Percentiles rank a stretch among this genome's conserved stretches.
phyloP scores from a whole-genome alignment of 2,329 filamentous ascomycete species.

The Lecanicillium sp. region DNA sequence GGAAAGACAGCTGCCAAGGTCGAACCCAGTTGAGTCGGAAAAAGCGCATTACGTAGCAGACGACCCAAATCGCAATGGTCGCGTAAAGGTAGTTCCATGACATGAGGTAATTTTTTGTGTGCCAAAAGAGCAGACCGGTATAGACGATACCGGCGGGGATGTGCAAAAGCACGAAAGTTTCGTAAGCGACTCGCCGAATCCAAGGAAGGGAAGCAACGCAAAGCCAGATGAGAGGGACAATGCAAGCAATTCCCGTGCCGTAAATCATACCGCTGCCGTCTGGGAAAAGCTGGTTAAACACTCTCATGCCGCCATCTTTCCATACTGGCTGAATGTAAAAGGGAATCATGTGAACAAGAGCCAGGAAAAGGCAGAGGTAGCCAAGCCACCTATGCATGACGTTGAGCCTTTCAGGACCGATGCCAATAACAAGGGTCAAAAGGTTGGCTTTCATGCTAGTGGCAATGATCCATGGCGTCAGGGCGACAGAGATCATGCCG shows the following conservation, averaged over 20 bases:
- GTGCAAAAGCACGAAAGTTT: constrained; percentile 77
- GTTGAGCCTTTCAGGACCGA: constrained; percentile 86
- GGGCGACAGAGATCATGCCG: constrained; percentile 86
- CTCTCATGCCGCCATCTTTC: constrained; percentile 66
- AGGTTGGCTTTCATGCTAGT: constrained; percentile 89
- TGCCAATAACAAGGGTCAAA: constrained; percentile 76
- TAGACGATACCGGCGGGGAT: constrained; percentile 76
- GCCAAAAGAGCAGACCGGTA: constrained; percentile 86
- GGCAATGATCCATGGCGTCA: constrained; percentile 88
- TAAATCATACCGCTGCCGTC: constrained; percentile 65
- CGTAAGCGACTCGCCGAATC: constrained; percentile 72
- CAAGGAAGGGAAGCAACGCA: constrained; percentile 79
- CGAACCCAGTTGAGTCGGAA: constrained; percentile 88
- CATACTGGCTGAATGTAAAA: constrained; percentile 87
- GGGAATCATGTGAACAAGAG: constrained; percentile 77
- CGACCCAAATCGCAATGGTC: constrained; percentile 69
- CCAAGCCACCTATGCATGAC: constrained; percentile 90
- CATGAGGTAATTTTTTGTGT: constrained; percentile 84
- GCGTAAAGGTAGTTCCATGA: constrained; percentile 88
- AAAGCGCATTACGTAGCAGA: constrained; percentile 67
- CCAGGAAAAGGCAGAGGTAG: constrained; percentile 77
- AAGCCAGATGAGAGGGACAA: constrained; percentile 75
- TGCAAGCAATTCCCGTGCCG: constrained; percentile 75
- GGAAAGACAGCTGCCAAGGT: constrained; percentile 70
- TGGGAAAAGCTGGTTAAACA: constrained; percentile 66